Evolutionary conservation across 176 grass and related monocot genomes (phyloP), one percentile per base, ranked within the genome.

Genomic region (Zea luxurians): DNA sequence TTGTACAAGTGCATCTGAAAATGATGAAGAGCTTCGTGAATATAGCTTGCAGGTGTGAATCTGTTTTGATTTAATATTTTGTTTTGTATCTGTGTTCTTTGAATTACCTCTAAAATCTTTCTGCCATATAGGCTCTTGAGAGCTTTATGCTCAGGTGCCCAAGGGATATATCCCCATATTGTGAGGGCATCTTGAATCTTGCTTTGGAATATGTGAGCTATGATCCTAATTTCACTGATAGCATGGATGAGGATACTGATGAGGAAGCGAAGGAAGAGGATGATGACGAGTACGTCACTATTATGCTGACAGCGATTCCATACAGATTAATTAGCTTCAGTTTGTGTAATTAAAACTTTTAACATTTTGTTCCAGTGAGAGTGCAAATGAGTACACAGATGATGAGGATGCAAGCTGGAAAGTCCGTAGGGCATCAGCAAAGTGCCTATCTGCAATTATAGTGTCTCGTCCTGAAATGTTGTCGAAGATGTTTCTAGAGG

Each of bases 331-430:
- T 74, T 42, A 44, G 57, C 17, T 59, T 37, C 17, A 87, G 21
- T 78, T 80, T 21, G 50, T 3, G 2, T 79, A 73, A 74, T 52
- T 37, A 45, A 40, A 71, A 66, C 68, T 45, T 50, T 42, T 76
- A 76, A 55, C 59, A 53, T 78, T 70, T 81, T 43, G 1, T 45
- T 21, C 8, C 81, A 99, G 96, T 74, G 92, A 99, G 81, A 95
- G 96, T 87, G 96, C 86, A 4, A 86, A 99, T 74, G 96, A 99
- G 79, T 99, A 99, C 61, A 99, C 96, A 41, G 96, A 99, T 72
- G 96, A 99, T 85, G 96, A 99, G 88, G 92, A 99, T 81, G 92
- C 86, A 49, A 99, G 96, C 76, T 95, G 96, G 96, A 99, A 99
- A 86, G 92, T 99, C 73, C 90, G 92, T 60, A 94, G 96, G 83